Evolutionary conservation across 1,139 yeast genomes (phyloP), one percentile per base, ranked within the genome.

Genomic region (Kodamaea arcana): DNA sequence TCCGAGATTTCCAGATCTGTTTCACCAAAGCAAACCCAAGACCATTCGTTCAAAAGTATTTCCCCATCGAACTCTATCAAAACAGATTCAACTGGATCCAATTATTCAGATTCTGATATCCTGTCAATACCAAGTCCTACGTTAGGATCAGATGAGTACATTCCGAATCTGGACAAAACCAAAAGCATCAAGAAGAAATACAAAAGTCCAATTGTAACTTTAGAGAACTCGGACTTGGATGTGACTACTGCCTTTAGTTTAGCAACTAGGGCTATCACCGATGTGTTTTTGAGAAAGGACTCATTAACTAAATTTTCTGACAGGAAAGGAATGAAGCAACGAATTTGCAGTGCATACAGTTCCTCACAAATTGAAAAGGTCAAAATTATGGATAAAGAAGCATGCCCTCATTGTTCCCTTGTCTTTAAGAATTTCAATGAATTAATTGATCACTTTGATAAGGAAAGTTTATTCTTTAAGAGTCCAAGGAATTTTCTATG

Each of bases 401-500:
- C 30, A 11, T 43, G 45, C 11, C 36, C 24, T 25, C 50, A 43
- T 24, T 47, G 51, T 18, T 20, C 34, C 7, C 25, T 16, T 3
- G 26, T n/a, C 23, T 46, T 46, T 21, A 20, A 17, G 7, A 36
- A 40, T 34, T 46, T 37, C 24, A 14, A 33, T 13, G 41, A 43
- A n/a, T 34, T 47, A 32, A 33, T 42, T 4, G 39, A 41, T 4
- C 49, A 46, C 27, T 41, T 35, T 29, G 43, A 43, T 20, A 35
- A 30, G 12, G 39, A 40, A 23, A 31, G 39, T 15, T 33, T 41
- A n/a, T 35, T 36, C 17, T 32, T 43, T 12, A 39, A 32, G 13
- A 36, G 32, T 21, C 44, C 45, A 15, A 42, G 50, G 18, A 27
- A 36, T 3, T 43, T 36, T 51, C 65, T 65, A 30, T 81, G 88